Evolutionary conservation across 306 rosid species (phyloP), one percentile per base, ranked within the genome.

Genomic region (Medicago lupulina): DNA sequence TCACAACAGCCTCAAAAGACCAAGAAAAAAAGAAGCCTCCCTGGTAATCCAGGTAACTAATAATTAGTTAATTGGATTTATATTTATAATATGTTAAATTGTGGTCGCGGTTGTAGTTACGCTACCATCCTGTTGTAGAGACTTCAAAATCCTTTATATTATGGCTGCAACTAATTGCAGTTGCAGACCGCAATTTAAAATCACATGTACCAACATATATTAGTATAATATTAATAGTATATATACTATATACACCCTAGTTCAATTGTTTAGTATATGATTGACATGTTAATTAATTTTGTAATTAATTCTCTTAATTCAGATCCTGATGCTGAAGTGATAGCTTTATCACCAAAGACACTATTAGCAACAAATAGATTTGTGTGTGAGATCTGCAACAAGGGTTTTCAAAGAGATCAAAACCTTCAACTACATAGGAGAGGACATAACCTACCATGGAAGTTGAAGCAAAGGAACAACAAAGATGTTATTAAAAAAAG

Each of bases 251-350:
- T n/a, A n/a, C n/a, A n/a, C n/a, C n/a, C n/a, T n/a, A n/a, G n/a
- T n/a, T n/a, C n/a, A n/a, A n/a, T n/a, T n/a, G n/a, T n/a, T n/a
- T n/a, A n/a, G n/a, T n/a, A n/a, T 55, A 19, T 19, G 62, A 57
- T 58, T 58, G 38, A 23, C n/a, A 58, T 61, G 43, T 34, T 61
- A 31, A 31, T 60, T 16, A 50, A 8, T 44, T 70, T 68, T 46
- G 15, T 63, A 9, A 61, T 13, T 63, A 6, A 19, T 6, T 77
- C 28, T 67, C 21, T 53, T 44, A 40, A 5, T 76, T 79, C 76
- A 93, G 96, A 93, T 81, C 96, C 96, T 69, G 98, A 92, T 83
- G 97, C 98, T 25, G 98, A 93, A 81, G 98, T 93, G 83, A 85
- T 93, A 59, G 98, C 96, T 39, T 76, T 93, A 43, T 93, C 98